A percentile compares a stretch with the other conserved stretches of the same genome.
These are phyloP conservation scores for Elaeagnus macrophylla DNA, from an alignment of 306 rosid genomes.

Conservation along the genomic window DNA sequence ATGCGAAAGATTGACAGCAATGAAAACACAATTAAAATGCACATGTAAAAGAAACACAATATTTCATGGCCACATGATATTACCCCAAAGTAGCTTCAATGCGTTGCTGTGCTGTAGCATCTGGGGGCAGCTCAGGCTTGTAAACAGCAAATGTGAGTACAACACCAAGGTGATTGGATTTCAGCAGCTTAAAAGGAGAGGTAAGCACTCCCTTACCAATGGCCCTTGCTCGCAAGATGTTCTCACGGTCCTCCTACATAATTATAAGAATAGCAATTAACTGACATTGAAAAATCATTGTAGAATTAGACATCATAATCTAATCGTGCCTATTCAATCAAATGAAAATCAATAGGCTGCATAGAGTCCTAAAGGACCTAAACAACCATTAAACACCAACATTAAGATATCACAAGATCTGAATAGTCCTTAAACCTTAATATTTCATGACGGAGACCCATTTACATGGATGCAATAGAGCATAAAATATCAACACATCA, in stretches of 20 bases:
- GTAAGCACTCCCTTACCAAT: conserved; percentile 88
- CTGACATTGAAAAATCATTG: conserved; percentile 7
- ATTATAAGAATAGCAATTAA: conserved; percentile 8
- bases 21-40: neutral
- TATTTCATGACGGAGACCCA: no score
- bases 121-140: conserved; percentile 47
- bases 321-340: neutral
- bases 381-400: no score
- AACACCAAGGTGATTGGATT: conserved; percentile 86
- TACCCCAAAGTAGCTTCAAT: conserved; percentile 88
- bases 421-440: no score
- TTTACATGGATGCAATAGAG: no score
- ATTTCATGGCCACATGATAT: conserved; percentile 12
- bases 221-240: conserved; percentile 90
- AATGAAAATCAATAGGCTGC: neutral
- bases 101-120: conserved; percentile 66
- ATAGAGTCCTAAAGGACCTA: neutral
- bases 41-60: conserved; percentile 7
- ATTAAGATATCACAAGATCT: no score
- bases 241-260: conserved; percentile 80
- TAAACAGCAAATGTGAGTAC: conserved; percentile 92
- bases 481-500: no score
- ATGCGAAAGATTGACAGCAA: conserved; percentile 4
- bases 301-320: neutral
- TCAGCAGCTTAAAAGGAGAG: conserved; percentile 87